Base-by-base conservation (phyloP, 2,329 filamentous ascomycete species). In the Clonostachys chloroleuca region DNA sequence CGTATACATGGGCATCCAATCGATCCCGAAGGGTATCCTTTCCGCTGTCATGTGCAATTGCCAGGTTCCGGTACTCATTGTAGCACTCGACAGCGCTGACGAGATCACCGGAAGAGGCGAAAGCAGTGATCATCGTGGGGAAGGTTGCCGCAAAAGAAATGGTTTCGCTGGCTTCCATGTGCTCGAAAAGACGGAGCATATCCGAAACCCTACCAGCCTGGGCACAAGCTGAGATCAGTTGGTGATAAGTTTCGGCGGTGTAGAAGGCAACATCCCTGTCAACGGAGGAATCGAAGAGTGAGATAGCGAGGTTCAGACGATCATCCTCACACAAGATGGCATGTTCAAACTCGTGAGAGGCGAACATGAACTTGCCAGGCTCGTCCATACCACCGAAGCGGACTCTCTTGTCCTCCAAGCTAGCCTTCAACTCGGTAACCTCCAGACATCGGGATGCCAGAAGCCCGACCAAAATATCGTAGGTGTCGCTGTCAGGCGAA, bases 121-220 rank as follows among this genome's bases (percentile, higher is more conserved):
- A 97, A 1, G 92, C 91, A n/a, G 87, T 84, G 63, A 99, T 96
- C 89, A 99, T 96, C 16, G 86, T 80, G 2, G 91, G 87, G 68
- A 96, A 97, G 45, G 92, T 89, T 42, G 86, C 83, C 6, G 90
- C 86, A 49, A 86, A 84, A 0, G 92, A 89, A 14, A 81, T 78
- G 18, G 89, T 80, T 48, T 84, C 84, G 56, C 80, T 84, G 35
- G 78, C 72, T 65, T 96, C 90, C 91, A 97, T 95, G 65, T 97
- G 90, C 54, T 89, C 86, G 59, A 92, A 96, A 17, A 97, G 79
- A 49, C 85, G 83, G 34, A 95, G 83, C 92, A 99, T 97, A 51
- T 95, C 89, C 41, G 87, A 81, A 10, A 95, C 79, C 39, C 85
- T 85, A 33, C 89, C 89, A 48, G 87, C 80, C 61, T 88, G 81